phyloP scores from a whole-genome alignment of 768 basidiomycete species.

The Leccinum olivaceopallidum region DNA sequence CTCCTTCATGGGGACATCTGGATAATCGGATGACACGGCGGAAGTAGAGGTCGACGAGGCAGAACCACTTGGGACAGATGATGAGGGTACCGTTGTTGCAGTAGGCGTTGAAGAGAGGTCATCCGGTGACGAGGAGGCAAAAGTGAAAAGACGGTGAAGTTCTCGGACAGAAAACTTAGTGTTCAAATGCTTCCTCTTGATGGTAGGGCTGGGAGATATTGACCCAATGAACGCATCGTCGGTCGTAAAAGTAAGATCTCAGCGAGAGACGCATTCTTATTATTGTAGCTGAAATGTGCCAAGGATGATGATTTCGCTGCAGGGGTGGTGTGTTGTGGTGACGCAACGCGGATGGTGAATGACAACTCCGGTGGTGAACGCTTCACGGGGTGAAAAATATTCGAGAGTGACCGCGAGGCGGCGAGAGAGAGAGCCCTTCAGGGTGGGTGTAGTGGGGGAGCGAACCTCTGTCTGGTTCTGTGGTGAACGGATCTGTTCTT shows the following conservation, averaged over 20 bases:
- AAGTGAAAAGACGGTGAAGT: constrained; percentile 35
- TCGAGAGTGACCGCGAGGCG: constrained; percentile 35
- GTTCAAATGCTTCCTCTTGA: constrained; percentile 22
- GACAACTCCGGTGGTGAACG: constrained; percentile 30
- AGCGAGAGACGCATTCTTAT: constrained; percentile 27
- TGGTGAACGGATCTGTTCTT: constrained; percentile 23
- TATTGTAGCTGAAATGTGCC: constrained; percentile 17
- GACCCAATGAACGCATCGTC: constrained; percentile 24
- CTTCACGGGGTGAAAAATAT: constrained; percentile 25
- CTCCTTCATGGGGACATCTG: constrained; percentile 24
- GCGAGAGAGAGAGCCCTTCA: constrained; percentile 31
- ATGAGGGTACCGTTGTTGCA: neutral
- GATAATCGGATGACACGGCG: constrained; percentile 11
- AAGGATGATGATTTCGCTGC: constrained; percentile 11
- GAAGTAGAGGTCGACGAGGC: constrained; percentile 15
- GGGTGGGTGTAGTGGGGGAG: constrained; percentile 16
- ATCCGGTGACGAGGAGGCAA: constrained; percentile 25
- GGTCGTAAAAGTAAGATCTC: constrained; percentile 13
- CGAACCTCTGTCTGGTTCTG: constrained; percentile 15
- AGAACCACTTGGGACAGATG: constrained; percentile 1
- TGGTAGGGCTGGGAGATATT: constrained; percentile 37
- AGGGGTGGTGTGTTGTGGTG: constrained; percentile 2
- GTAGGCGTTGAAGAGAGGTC: constrained; percentile 7
- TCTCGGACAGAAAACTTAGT: constrained; percentile 39
- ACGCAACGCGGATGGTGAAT: constrained; percentile 25